A percentile compares a stretch with the other conserved stretches of the same genome.
phyloP scores from a whole-genome alignment of 169 alveolate species.

The Cryptosporidium tyzzeri region DNA sequence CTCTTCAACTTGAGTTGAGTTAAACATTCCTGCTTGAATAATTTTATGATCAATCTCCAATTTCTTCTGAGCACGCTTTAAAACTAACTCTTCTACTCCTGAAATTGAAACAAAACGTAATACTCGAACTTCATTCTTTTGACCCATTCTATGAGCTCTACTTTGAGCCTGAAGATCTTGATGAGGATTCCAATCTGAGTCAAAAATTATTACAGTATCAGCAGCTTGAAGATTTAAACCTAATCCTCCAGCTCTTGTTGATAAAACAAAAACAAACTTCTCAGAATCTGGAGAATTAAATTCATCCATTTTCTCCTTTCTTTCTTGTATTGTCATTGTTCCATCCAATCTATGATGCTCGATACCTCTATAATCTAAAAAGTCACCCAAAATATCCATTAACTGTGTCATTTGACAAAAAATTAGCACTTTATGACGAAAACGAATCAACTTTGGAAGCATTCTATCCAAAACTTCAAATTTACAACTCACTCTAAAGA shows the following conservation, averaged over 20 bases:
- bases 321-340: slow-evolving; percentile 90
- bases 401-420: slow-evolving; percentile 94
- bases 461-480: slow-evolving; percentile 94
- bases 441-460: slow-evolving; percentile 89
- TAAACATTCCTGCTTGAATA: slow-evolving; percentile 93
- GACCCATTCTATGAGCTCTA: slow-evolving; percentile 96
- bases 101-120: slow-evolving; percentile 89
- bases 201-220: slow-evolving; percentile 95
- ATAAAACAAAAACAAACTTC: slow-evolving; percentile 78
- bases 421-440: slow-evolving; percentile 90
- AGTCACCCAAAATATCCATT: slow-evolving; percentile 91
- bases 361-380: slow-evolving; percentile 86
- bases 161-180: slow-evolving; percentile 93
- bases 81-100: slow-evolving; percentile 90
- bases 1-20: slow-evolving; percentile 84
- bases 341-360: slow-evolving; percentile 93
- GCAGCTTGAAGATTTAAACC: slow-evolving; percentile 95
- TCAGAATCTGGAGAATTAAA: slow-evolving; percentile 81
- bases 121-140: slow-evolving; percentile 93
- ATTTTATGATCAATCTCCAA: slow-evolving; percentile 91
- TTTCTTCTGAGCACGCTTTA: slow-evolving; percentile 91
- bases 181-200: slow-evolving; percentile 95
- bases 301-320: slow-evolving; percentile 85
- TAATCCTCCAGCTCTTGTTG: slow-evolving; percentile 87
- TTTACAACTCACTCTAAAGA: slow-evolving; percentile 92